Evolutionary conservation across 352 stramenopile species (phyloP), one percentile per base, ranked within the genome.

Genomic region (Phytophthora syringae): DNA sequence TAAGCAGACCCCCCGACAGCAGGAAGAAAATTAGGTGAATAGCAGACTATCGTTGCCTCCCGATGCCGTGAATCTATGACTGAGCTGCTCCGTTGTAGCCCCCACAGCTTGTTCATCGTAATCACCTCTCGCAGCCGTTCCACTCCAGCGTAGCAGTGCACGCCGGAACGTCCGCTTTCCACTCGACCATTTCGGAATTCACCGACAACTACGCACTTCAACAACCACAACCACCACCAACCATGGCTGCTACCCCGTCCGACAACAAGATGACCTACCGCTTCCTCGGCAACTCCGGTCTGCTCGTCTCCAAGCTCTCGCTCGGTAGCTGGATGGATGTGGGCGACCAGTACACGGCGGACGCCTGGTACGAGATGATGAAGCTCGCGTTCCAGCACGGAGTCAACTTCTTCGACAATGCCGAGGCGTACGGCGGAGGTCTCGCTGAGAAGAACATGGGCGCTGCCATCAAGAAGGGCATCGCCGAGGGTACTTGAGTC

Each of bases 321-420:
- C 64, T 80, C 34, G 76, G 76, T 20, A 66, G 56, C 51, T 80
- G 70, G 74, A 68, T 78, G 28, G 57, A 50, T 10, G 59, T 52
- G 27, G 40, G 50, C 20, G 44, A 47, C 11, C 50, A 60, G 21
- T 69, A 55, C 36, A 72, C 51, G 21, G 32, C 50, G 9, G 53
- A 69, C 12, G 37, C 32, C 7, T 63, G 43, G 32, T 78, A 78
- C 62, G 62, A 70, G n/a, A 75, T 84, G 55, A 64, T 80, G 55
- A 40, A 25, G 25, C 18, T 59, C 16, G 73, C 70, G 1, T 84
- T 67, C 60, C 16, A 74, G 32, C 25, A 69, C n/a, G 80, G 80
- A 11, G 67, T 91, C 61, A 89, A 87, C 66, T 82, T 88, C 34
- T 79, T 86, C 30, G 82, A 90, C 68, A 59, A 64, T 18, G 60